These are phyloP conservation scores for Stemphylium lycopersici DNA, from an alignment of 2,329 filamentous ascomycete species.

Conservation along the genomic window DNA sequence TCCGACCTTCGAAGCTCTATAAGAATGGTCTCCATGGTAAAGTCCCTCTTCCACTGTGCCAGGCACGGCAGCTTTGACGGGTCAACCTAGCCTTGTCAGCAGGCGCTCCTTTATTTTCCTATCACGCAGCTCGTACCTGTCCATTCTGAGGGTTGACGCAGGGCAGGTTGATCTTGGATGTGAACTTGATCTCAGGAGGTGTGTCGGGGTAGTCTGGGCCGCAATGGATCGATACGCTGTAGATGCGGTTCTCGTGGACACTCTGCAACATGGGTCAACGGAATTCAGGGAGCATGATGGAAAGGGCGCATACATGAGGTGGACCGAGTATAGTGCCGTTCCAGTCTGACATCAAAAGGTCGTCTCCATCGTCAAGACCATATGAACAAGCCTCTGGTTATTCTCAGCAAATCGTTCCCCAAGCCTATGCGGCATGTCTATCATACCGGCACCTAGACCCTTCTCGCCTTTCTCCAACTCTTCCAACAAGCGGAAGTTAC, in stretches of 20 bases:
- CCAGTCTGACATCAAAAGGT: slow-evolving; percentile 98
- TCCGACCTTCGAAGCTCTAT: slow-evolving; percentile 80
- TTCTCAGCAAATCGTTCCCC: slow-evolving; percentile 11
- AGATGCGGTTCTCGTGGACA: slow-evolving; percentile 98
- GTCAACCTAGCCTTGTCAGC: slow-evolving; percentile 68
- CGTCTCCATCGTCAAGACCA: slow-evolving; percentile 90
- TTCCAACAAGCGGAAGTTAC: slow-evolving; percentile 95
- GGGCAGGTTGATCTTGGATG: slow-evolving; percentile 94
- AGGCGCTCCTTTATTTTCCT: neutral
- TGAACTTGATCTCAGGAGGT: slow-evolving; percentile 89
- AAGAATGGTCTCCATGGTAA: slow-evolving; percentile 92
- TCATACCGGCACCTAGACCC: slow-evolving; percentile 82
- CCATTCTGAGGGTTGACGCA: slow-evolving; percentile 84
- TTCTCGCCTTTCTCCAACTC: slow-evolving; percentile 99
- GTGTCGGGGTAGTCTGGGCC: slow-evolving; percentile 85
- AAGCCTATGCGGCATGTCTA: neutral
- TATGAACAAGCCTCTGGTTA: slow-evolving; percentile 90
- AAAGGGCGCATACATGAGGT: slow-evolving; percentile 74
- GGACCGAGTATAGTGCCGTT: slow-evolving; percentile 97
- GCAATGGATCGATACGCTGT: slow-evolving; percentile 97
- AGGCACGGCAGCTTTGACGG: slow-evolving; percentile 83
- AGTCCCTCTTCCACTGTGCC: slow-evolving; percentile 87
- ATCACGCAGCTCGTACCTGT: slow-evolving; percentile 58
- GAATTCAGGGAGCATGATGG: neutral
- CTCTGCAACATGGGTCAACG: slow-evolving; percentile 62